A percentile compares a stretch with the other conserved stretches of the same genome.
Evolutionary conservation across 2,329 filamentous ascomycete genomes (phyloP).

Genomic region (Apiospora aurea): DNA sequence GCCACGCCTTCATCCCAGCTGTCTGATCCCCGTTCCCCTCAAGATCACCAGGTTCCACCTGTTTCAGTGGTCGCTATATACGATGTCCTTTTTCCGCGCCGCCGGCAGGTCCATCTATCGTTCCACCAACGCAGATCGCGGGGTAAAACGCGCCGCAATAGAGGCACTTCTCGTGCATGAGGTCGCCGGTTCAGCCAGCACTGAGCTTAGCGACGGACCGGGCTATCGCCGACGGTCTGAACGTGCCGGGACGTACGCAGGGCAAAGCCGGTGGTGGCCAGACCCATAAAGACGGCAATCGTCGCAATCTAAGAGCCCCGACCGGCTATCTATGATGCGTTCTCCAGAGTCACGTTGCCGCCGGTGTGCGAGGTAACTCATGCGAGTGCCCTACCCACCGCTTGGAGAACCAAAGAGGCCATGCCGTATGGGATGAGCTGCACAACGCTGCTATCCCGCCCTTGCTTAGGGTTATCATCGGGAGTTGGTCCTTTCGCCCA

Average conservation of each 20-base stretch:
- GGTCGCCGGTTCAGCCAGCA: slow-evolving; percentile 65
- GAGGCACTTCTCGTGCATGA: slow-evolving; percentile 62
- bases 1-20: not conserved
- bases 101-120: slow-evolving; percentile 20
- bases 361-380: slow-evolving; percentile 49
- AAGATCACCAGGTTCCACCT: not conserved
- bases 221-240: slow-evolving; percentile 36
- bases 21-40: not conserved
- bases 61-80: not conserved
- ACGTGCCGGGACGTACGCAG: slow-evolving; percentile 48
- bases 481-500: not conserved
- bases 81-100: not conserved
- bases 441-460: not conserved
- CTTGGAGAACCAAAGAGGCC: slow-evolving; percentile 66
- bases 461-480: not conserved
- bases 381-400: slow-evolving; percentile 63
- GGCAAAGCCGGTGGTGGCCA: slow-evolving; percentile 58
- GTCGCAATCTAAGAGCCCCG: slow-evolving; percentile 65
- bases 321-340: slow-evolving; percentile 70
- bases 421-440: slow-evolving; percentile 71
- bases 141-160: slow-evolving; percentile 62
- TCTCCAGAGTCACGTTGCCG: slow-evolving; percentile 51
- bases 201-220: slow-evolving; percentile 66
- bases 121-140: slow-evolving; percentile 36
- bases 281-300: slow-evolving; percentile 59